A percentile compares a stretch with the other conserved stretches of the same genome.
These are phyloP conservation scores for Suhomyces bokatorum DNA, from an alignment of 1,139 yeast genomes.

Conservation along the genomic window DNA sequence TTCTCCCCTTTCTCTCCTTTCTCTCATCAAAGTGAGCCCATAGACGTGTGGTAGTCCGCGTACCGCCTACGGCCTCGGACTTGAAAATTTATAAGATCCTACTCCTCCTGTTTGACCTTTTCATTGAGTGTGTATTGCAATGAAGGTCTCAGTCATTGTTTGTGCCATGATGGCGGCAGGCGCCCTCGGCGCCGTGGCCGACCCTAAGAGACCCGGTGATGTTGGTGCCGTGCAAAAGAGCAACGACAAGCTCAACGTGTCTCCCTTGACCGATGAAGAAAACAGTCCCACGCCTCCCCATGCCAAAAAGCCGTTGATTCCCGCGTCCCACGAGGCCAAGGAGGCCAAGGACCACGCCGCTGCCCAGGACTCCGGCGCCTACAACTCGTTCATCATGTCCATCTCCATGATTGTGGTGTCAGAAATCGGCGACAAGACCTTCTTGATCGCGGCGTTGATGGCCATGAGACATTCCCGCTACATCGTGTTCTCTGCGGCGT, in stretches of 20 bases:
- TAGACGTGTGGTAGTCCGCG: conserved; percentile 7
- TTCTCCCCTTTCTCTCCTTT: no score
- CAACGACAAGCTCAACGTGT: conserved; percentile 26
- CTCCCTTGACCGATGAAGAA: conserved; percentile 29
- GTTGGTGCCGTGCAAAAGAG: neutral
- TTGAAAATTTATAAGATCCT: conserved; percentile 4
- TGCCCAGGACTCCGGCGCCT: conserved; percentile 25
- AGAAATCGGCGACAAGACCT: conserved; percentile 96
- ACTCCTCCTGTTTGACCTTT: neutral
- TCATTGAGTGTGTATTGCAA: neutral
- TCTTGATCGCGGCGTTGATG: conserved; percentile 94
- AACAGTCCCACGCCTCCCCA: conserved; percentile 32
- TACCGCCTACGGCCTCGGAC: conserved; percentile 9
- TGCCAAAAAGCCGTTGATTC: conserved; percentile 27
- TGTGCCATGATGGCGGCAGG: conserved; percentile 6
- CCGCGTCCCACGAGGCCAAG: neutral
- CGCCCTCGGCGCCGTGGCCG: conserved; percentile 5
- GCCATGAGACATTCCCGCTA: conserved; percentile 89
- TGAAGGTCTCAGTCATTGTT: conserved; percentile 10
- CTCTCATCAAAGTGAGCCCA: neutral
- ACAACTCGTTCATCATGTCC: conserved; percentile 62
- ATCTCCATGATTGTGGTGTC: conserved; percentile 86
- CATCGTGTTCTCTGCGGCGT: conserved; percentile 85
- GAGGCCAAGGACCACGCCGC: neutral
- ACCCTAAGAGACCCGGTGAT: neutral